phyloP scores from a whole-genome alignment of 176 grass and related monocot species.

The Otatea glauca region DNA sequence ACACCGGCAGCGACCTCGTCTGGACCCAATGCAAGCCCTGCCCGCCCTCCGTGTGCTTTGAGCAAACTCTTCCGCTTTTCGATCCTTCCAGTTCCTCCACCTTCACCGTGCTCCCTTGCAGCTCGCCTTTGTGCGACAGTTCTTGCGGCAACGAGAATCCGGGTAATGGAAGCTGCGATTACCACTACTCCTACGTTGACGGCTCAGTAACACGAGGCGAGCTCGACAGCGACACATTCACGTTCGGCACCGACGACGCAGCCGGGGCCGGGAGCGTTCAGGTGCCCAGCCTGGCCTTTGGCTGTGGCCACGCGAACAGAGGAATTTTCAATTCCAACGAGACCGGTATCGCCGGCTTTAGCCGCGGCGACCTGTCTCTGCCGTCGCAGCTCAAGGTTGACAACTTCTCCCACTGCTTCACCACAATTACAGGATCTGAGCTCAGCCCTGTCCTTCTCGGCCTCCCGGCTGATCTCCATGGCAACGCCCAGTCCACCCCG shows the following conservation, averaged over 20 bases:
- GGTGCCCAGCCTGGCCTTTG: conserved; percentile 43
- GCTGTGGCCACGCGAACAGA: conserved; percentile 47
- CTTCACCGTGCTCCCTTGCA: conserved; percentile 29
- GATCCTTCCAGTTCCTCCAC: conserved; percentile 41
- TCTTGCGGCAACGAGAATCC: no score
- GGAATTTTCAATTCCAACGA: conserved; percentile 45
- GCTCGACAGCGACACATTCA: conserved; percentile 45
- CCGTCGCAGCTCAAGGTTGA: conserved; percentile 51
- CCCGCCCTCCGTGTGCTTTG: conserved; percentile 17
- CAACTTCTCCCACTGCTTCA: conserved; percentile 66
- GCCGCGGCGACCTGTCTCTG: conserved; percentile 48
- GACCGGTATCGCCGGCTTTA: conserved; percentile 57
- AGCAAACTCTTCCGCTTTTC: conserved; percentile 18
- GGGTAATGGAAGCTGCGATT: conserved; percentile 20
- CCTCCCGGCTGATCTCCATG: conserved; percentile 31
- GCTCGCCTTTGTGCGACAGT: background rate
- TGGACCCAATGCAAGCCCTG: conserved; percentile 56
- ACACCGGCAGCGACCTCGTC: conserved; percentile 63
- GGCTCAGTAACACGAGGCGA: conserved; percentile 34
- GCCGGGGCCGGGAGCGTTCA: background rate
- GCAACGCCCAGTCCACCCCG: conserved; percentile 29
- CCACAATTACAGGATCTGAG: conserved; percentile 1
- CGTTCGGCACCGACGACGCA: conserved; percentile 8
- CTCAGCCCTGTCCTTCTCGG: conserved; percentile 47
- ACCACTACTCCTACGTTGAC: conserved; percentile 40